Conservation (phyloP, 2,329 filamentous ascomycete species). For the Colletotrichum sp. region DNA sequence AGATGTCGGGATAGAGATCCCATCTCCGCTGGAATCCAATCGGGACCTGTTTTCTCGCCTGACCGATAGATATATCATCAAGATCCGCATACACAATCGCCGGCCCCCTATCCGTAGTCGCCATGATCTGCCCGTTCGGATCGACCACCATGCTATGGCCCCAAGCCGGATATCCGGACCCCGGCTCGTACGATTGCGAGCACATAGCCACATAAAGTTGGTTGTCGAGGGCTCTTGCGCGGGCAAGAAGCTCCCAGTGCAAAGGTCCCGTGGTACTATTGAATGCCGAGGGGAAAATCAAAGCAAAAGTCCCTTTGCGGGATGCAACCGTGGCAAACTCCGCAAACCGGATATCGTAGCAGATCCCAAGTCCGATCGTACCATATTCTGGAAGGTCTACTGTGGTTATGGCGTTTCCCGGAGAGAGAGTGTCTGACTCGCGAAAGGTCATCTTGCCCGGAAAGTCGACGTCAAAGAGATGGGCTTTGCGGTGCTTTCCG, state of each 20-base stretch:
- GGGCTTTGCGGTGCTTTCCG: slow-evolving; percentile 90
- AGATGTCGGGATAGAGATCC: slow-evolving; percentile 94
- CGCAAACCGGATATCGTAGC: slow-evolving; percentile 97
- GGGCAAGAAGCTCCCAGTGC: slow-evolving; percentile 86
- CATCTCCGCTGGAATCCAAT: slow-evolving; percentile 85
- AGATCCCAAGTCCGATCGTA: slow-evolving; percentile 86
- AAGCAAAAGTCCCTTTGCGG: slow-evolving; percentile 81
- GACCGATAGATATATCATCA: slow-evolving; percentile 69
- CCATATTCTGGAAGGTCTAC: slow-evolving; percentile 89
- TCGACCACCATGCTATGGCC: slow-evolving; percentile 90
- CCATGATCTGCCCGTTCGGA: slow-evolving; percentile 81
- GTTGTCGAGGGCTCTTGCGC: slow-evolving; percentile 88
- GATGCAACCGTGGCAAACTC: slow-evolving; percentile 90
- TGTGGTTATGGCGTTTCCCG: slow-evolving; percentile 84
- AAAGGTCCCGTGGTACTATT: slow-evolving; percentile 90
- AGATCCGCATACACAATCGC: slow-evolving; percentile 77
- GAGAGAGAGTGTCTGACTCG: slow-evolving; percentile 86
- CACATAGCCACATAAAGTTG: slow-evolving; percentile 93
- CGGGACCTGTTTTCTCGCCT: slow-evolving; percentile 82
- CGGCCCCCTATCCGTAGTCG: slow-evolving; percentile 79
- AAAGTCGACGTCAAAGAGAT: slow-evolving; percentile 97
- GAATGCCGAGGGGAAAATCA: slow-evolving; percentile 96
- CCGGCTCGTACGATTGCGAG: slow-evolving; percentile 82
- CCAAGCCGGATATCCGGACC: slow-evolving; percentile 84
- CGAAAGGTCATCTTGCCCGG: slow-evolving; percentile 91